These are phyloP conservation scores for Fraxinus paxiana DNA, from an alignment of 305 asterid genomes.

Conservation along the genomic window DNA sequence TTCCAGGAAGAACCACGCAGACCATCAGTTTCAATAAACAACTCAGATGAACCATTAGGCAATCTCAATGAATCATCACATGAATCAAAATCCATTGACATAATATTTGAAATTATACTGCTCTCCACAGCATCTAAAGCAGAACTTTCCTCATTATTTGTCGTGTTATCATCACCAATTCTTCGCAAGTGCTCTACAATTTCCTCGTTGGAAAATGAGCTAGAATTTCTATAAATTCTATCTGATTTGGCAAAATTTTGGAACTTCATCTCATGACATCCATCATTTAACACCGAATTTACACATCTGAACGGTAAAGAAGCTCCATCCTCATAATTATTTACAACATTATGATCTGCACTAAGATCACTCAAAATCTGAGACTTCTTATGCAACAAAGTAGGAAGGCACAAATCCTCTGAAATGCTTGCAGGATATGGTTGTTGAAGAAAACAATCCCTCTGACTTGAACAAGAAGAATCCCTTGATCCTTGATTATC, in stretches of 20 bases:
- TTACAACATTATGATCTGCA: slow-evolving; percentile 39
- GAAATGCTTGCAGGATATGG: slow-evolving; percentile 35
- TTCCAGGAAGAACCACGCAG: slow-evolving; percentile 72
- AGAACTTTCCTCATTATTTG: slow-evolving; percentile 45
- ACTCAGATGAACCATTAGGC: slow-evolving; percentile 50
- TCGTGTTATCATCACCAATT: slow-evolving; percentile 51
- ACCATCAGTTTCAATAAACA: slow-evolving; percentile 49
- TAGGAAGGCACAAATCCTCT: slow-evolving; percentile 43
- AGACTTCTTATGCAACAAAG: slow-evolving; percentile 37
- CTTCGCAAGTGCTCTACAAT: slow-evolving; percentile 90
- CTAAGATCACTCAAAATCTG: slow-evolving; percentile 42
- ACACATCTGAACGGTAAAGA: slow-evolving; percentile 55
- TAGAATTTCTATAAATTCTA: slow-evolving; percentile 69
- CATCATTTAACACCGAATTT: slow-evolving; percentile 54
- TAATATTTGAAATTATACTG: slow-evolving; percentile 71
- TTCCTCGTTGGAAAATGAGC: slow-evolving; percentile 88
- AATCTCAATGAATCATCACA: slow-evolving; percentile 54
- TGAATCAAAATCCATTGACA: slow-evolving; percentile 78
- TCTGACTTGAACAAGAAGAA: slow-evolving; percentile 33
- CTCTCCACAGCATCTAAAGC: slow-evolving; percentile 62
- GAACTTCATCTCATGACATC: slow-evolving; percentile 66
- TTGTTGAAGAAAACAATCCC: slow-evolving; percentile 34
- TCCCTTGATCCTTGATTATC: slow-evolving; percentile 43
- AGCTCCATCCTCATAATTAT: slow-evolving; percentile 56
- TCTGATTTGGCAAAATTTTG: slow-evolving; percentile 79